Percentiles rank a stretch among this genome's conserved stretches.
Evolutionary conservation across 2,329 filamentous ascomycete genomes (phyloP).

Genomic region (Akanthomyces lecanii): DNA sequence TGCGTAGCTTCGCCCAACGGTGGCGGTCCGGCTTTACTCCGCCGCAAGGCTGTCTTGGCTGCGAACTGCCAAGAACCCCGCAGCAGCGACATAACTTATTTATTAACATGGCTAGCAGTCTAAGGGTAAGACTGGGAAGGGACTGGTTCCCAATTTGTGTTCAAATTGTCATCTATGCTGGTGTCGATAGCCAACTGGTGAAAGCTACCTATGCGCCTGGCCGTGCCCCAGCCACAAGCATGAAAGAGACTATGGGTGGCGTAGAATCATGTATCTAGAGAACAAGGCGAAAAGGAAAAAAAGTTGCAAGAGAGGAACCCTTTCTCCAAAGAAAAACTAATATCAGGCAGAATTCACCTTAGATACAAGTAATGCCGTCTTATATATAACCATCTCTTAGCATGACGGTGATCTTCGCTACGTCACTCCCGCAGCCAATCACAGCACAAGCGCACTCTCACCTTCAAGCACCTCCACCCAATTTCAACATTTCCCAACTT

Average conservation of each 20-base stretch:
- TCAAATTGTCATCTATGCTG: too few species aligned
- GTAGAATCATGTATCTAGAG: too few species aligned
- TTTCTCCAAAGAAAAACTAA: background rate
- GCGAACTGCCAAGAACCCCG: background rate
- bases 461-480: background rate
- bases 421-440: conserved; percentile 7
- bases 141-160: too few species aligned
- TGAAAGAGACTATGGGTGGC: too few species aligned
- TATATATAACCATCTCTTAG: background rate
- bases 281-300: too few species aligned
- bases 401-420: background rate
- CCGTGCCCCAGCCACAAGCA: too few species aligned
- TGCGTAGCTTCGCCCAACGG: conserved; percentile 3
- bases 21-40: conserved; percentile 14
- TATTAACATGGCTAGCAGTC: too few species aligned
- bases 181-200: too few species aligned
- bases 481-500: background rate
- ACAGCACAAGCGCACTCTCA: conserved; percentile 2
- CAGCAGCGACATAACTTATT: too few species aligned
- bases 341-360: too few species aligned
- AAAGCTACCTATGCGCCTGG: too few species aligned
- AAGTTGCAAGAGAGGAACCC: background rate
- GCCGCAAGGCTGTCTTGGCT: background rate
- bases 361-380: background rate
- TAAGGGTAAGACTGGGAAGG: too few species aligned